Conservation (phyloP, 306 rosid genomes). For the Trifolium pratense region DNA sequence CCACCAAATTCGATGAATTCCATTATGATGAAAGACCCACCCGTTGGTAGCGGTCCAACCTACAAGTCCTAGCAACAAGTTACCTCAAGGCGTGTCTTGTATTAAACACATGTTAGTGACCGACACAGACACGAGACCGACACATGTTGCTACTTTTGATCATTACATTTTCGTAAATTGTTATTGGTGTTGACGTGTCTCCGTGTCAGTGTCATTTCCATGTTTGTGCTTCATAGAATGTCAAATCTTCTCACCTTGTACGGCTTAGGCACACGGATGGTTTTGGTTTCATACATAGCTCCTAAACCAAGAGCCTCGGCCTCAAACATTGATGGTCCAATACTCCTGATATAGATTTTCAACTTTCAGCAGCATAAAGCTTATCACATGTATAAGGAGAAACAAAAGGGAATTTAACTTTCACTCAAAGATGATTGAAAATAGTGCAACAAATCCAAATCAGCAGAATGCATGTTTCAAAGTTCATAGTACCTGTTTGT, state of each 20-base stretch:
- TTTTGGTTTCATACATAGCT: conserved; percentile 77
- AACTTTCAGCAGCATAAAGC: conserved; percentile 35
- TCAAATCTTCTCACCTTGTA: conserved; percentile 68
- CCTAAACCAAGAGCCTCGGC: conserved; percentile 94
- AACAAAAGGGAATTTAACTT: conserved; percentile 10
- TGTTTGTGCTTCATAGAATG: not conserved
- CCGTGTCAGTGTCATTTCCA: not conserved
- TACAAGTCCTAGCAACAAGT: conserved; percentile 52
- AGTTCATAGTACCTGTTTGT: conserved; percentile 70
- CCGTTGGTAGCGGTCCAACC: conserved; percentile 84
- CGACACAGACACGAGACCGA: not conserved
- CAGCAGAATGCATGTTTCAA: not conserved
- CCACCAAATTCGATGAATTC: conserved; percentile 85
- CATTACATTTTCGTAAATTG: not conserved
- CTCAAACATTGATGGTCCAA: conserved; percentile 93
- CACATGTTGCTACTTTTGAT: not conserved
- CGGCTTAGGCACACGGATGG: conserved; percentile 88
- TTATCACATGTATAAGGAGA: conserved; percentile 8
- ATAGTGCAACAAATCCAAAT: not conserved
- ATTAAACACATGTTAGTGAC: not conserved
- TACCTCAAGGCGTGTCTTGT: not conserved
- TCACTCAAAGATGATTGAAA: not conserved
- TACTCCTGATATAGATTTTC: conserved; percentile 72
- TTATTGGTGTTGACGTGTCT: too few relatives aligned
- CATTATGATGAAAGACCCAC: conserved; percentile 95